These are phyloP conservation scores for Dothidotthia symphoricarpi DNA, from an alignment of 2,329 filamentous ascomycete genomes.

Conservation along the genomic window DNA sequence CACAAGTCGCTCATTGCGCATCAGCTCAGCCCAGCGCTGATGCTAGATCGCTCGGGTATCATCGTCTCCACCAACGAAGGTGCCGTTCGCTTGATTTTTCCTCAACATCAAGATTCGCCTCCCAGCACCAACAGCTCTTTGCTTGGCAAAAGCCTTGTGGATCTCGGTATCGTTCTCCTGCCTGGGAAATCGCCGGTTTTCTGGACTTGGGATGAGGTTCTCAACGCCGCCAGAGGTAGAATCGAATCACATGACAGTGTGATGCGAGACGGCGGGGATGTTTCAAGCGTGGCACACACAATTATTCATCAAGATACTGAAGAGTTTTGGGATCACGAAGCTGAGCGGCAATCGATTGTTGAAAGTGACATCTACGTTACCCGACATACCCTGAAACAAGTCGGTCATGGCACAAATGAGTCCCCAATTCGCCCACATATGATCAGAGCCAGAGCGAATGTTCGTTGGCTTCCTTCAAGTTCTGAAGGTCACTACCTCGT, in stretches of 20 bases:
- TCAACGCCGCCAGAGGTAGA: constrained; percentile 5
- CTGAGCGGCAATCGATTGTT: background rate
- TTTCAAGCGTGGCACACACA: background rate
- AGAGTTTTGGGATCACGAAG: constrained; percentile 8
- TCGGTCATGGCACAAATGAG: background rate
- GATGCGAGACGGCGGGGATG: background rate
- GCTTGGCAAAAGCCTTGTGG: constrained; percentile 1
- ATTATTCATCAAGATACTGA: constrained; percentile 1
- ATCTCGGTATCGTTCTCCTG: constrained; percentile 2
- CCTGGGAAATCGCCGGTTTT: constrained; percentile 1
- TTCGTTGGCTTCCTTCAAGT: constrained; percentile 2
- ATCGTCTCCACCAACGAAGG: constrained; percentile 6
- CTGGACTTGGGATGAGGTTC: constrained; percentile 6
- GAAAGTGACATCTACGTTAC: constrained; percentile 4
- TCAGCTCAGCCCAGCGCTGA: constrained; percentile 6
- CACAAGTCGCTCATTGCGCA: constrained; percentile 4
- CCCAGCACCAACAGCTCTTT: background rate
- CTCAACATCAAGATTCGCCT: background rate
- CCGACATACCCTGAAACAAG: background rate
- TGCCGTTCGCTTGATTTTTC: constrained; percentile 1
- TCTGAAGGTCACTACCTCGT: no score
- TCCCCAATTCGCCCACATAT: background rate
- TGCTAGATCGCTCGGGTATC: constrained; percentile 6
- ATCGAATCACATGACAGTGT: background rate
- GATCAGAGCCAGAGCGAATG: constrained; percentile 4